Evolutionary conservation across 2,329 filamentous ascomycete species (phyloP), one percentile per base, ranked within the genome.

Genomic region (Cercospora janseana): DNA sequence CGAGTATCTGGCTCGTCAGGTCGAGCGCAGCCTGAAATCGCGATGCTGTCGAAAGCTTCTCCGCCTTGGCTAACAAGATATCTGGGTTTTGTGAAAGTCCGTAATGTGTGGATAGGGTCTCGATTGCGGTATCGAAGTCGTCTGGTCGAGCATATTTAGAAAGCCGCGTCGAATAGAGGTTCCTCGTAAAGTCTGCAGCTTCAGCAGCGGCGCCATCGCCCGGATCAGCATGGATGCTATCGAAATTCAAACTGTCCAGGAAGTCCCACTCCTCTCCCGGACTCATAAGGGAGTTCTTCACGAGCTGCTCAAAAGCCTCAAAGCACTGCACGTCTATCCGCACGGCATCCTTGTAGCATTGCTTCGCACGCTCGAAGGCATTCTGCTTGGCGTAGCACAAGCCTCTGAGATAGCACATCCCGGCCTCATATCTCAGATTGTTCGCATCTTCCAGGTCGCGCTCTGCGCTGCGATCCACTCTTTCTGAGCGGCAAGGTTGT

Each of bases 281-380:
- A 16, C 82, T 82, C 81, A 98, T 87, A 55, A 98, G 78, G 15
- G 88, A 88, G 72, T 98, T 98, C 72, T 90, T 89, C 84, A 97
- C 96, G 48, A 98, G 80, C 73, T 97, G 91, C 63, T 96, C 91
- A 66, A 98, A 97, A 0, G 93, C 93, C 70, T 98, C 93, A 66
- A 95, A 97, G 71, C 93, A 98, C 69, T 95, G 91, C 3, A 97
- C 91, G 66, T 98, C 93, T 64, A 98, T 96, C 55, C 88, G 83
- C 37, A 97, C 90, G 2, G 93, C 93, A 63, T 95, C 89, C 73
- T 96, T 97, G 78, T 97, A 98, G 73, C 93, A 97, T 63, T 97
- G 91, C 69, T 96, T 96, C 45, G 93, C 93, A 26, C 90, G 85
- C 68, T 98, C 93, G 63, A 97, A 97, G 20, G 92, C 88, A 69